Evolutionary conservation across 2,329 filamentous ascomycete species (phyloP).

Genomic region (Mycocentrospora acerina): DNA sequence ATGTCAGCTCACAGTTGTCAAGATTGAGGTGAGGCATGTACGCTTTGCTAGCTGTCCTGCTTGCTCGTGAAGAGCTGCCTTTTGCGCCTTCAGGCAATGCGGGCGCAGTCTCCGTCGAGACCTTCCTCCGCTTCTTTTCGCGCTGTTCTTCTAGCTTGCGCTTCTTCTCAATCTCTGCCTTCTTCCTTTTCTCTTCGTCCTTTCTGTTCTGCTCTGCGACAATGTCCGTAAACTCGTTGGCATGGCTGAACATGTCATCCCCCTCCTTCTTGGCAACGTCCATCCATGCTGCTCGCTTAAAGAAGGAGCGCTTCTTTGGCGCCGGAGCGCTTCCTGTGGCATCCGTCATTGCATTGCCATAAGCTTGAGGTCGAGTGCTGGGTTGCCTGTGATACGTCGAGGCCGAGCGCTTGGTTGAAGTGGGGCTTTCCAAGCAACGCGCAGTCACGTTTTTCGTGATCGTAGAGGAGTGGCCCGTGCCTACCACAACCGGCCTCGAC

Average conservation of each 20-base stretch:
- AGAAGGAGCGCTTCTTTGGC: slow-evolving; percentile 52
- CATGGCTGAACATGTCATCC: slow-evolving; percentile 47
- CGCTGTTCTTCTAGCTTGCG: slow-evolving; percentile 30
- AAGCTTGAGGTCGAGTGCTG: slow-evolving; percentile 1
- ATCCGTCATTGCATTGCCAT: slow-evolving; percentile 30
- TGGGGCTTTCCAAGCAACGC: slow-evolving; percentile 17
- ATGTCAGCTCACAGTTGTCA: slow-evolving; percentile 4
- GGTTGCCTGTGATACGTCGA: not conserved
- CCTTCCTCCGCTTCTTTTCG: slow-evolving; percentile 18
- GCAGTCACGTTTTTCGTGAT: slow-evolving; percentile 35
- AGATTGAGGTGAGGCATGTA: slow-evolving; percentile 7
- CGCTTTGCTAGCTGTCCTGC: slow-evolving; percentile 16
- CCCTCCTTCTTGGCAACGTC: slow-evolving; percentile 39
- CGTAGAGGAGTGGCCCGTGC: slow-evolving; percentile 25
- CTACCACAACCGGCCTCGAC: slow-evolving; percentile 2
- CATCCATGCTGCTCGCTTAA: slow-evolving; percentile 58
- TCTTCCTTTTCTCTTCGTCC: slow-evolving; percentile 24
- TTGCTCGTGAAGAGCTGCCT: slow-evolving; percentile 8
- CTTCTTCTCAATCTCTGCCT: slow-evolving; percentile 29
- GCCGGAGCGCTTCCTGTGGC: slow-evolving; percentile 14
- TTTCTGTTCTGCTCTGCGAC: slow-evolving; percentile 41
- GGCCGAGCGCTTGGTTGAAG: slow-evolving; percentile 4
- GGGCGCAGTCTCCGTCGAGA: slow-evolving; percentile 20
- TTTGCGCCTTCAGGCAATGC: slow-evolving; percentile 8
- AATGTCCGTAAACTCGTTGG: slow-evolving; percentile 41